Base-by-base conservation (phyloP, 176 grass and related monocot species). In the Puccinellia tenuiflora region DNA sequence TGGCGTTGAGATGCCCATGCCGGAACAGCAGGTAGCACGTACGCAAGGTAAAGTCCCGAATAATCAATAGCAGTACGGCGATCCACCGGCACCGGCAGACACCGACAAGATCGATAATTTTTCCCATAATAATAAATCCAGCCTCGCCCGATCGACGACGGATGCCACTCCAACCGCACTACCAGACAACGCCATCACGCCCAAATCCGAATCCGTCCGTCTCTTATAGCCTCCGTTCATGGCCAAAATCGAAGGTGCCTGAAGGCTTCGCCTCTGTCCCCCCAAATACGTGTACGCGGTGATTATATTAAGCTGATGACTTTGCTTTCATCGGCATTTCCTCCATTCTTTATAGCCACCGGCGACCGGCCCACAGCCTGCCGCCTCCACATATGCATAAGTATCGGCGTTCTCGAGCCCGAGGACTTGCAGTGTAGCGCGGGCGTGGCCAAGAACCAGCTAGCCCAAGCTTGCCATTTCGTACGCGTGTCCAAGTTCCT, bases 11-110 rank as follows among this genome's bases (percentile, higher is more conserved):
- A 55, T 26, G 73, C 37, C 48, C 38, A 79, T 83, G 46, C 83
- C 78, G 38, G 43, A 38, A 18, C 45, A 65, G 79, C 79, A 16
- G 87, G 68, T 83, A 79, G 83, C 83, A 86, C 88, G 88, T 85
- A 89, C 59, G 38, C 76, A 6, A 5, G 46, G 4, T 10, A 45
- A 50, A 30, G 83, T 26, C 57, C 7, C 1, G 68, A 65, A 75
- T 34, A 86, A 48, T 81, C 63, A 74, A 86, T 77, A 2, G 21
- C 43, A 2, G 86, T 79, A 88, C 87, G 69, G 82, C 68, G 46
- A 62, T 73, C 54, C 68, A 62, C 56, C 81, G 69, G 69, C 68
- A 59, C 43, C 81, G 69, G 69, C 68, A 50, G 33, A 28, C 54
- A 5, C 84, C 73, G 88, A 90, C 88, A 73, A 39, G 72, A 86